Evolutionary conservation across 2,329 filamentous ascomycete species (phyloP), one percentile per base, ranked within the genome.

Genomic region (Helicocarpus griseus): DNA sequence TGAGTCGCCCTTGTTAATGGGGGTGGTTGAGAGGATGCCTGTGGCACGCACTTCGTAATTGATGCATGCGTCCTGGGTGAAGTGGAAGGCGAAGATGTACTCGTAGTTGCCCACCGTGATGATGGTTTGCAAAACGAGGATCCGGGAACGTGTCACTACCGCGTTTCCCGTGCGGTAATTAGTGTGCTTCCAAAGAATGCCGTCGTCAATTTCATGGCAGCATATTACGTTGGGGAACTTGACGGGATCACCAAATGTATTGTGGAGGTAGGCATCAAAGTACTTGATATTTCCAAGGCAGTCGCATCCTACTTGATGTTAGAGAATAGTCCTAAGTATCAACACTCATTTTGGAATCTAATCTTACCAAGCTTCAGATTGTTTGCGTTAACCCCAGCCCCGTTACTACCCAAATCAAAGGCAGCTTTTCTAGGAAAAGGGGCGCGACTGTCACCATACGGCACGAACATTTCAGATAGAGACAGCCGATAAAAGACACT

Each of bases 351-450:
- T 17, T 35, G 29, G 21, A n/a, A 40, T 22, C 33, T 24, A 43
- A n/a, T n/a, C n/a, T n/a, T 39, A 1, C 83, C 82, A 2, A 86
- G 73, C 17, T 74, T 71, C 1, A 87, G 73, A 56, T 86, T 85
- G 61, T 88, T 88, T 14, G 82, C 80, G 45, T 76, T 80, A 46
- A 79, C 76, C 1, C 85, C 85, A 22, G 81, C 79, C 4, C 84
- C 84, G 8, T 77, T 81, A 53, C 87, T 83, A 6, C 85, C 85
- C 54, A 87, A 79, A 58, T 87, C 84, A 58, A 88, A 87, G 0
- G 83, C 84, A 49, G 83, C 80, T 63, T 88, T 87, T 39, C 83
- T 76, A 49, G 83, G 81, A 62, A 79, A 86, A 0, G 83, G 83
- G 0, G 75, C 69, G 1, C 84, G 76, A 0, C 80, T 80, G 58